Base-by-base conservation (phyloP, 1,284 basidiomycete species). In the Boletellus deceptivus region DNA sequence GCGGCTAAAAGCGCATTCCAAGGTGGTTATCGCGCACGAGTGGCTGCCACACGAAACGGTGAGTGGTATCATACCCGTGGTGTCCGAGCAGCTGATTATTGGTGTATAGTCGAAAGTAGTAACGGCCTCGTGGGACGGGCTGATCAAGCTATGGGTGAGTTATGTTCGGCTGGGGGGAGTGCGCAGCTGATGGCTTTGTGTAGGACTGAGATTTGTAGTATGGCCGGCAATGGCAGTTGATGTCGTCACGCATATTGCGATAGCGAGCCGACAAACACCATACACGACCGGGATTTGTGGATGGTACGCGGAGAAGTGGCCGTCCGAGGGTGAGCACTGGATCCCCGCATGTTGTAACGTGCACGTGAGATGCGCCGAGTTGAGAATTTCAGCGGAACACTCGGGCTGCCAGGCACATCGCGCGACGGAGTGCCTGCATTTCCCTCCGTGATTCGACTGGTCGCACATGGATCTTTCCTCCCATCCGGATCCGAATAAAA, bases 21-120 rank as follows among this genome's bases (percentile, higher is more conserved):
- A 98, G 73, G 96, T 98, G 9, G 91, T 99, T 44, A 97, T 99
- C 61, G 84, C 92, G 39, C 97, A 99, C 65, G 92, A 91, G 62
- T 99, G 97, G 97, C 73, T 99, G 59, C 96, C 96, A 47, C 95
- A 99, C 69, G 97, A 99, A 70, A 87, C 91, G 52, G 94, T 95
- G 67, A 73, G 92, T 82, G 52, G 42, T 17, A 38, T 42, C 36
- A 54, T 46, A 50, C 20, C 54, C 34, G 24, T 18, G 16, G 25
- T 43, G 52, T 48, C n/a, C 24, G 13, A 36, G 17, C 31, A 50
- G 42, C 56, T 59, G 53, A 62, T 48, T 35, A 46, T 48, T 29
- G 16, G 24, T 46, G 49, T 60, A 13, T 62, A 95, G 90, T 93
- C 90, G 34, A 98, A 98, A 74, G 84, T 98, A 4, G 82, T 98